phyloP scores from a whole-genome alignment of 129 eudicot species.

The Lonicera japonica region DNA sequence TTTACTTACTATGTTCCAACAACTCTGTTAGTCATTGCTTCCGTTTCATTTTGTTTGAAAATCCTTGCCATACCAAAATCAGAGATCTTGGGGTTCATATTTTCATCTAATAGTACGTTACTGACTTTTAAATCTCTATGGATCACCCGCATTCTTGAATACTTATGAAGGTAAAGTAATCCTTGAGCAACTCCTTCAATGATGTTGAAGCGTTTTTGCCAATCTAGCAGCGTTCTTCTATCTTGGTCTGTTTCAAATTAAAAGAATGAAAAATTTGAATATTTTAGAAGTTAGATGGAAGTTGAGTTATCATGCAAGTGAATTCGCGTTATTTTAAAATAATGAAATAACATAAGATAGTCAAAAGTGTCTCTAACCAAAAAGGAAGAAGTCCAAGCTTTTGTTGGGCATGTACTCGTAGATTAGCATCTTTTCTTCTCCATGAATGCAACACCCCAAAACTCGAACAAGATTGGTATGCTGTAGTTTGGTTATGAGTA shows the following conservation, averaged over 20 bases:
- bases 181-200: conserved; percentile 39
- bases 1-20: conserved; percentile 30
- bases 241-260: conserved; percentile 11
- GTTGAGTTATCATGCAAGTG: no score
- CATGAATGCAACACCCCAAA: no score
- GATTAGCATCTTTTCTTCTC: no score
- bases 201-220: conserved; percentile 15
- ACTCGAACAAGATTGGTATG: no score
- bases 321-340: no score
- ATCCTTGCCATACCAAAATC: conserved; percentile 31
- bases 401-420: no score
- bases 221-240: conserved; percentile 11
- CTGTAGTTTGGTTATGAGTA: no score
- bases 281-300: no score
- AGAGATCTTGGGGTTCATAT: conserved; percentile 25
- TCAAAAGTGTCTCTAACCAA: no score
- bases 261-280: background rate
- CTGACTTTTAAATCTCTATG: conserved; percentile 41
- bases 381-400: no score
- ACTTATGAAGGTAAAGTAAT: conserved; percentile 44
- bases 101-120: conserved; percentile 18
- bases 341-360: no score
- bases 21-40: conserved; percentile 30
- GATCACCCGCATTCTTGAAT: conserved; percentile 41
- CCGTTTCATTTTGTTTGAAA: conserved; percentile 17